Conservation (phyloP, 192 early-diverging fungal genomes). For the Coemansia sp. region DNA sequence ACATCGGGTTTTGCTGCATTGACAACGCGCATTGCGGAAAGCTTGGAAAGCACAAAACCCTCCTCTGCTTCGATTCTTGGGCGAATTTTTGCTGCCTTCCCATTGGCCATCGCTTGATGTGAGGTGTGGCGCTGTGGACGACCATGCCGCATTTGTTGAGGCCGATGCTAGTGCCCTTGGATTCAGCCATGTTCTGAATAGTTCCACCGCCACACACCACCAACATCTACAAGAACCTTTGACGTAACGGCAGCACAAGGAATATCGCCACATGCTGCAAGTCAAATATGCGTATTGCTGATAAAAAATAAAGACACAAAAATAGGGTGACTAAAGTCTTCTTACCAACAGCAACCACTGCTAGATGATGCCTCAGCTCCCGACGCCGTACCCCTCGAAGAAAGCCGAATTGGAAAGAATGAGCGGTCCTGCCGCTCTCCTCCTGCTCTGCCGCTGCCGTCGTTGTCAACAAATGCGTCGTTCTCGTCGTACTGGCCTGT, state of each 20-base stretch:
- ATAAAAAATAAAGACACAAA: conserved; percentile 3
- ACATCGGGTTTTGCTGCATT: background rate
- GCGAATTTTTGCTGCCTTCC: background rate
- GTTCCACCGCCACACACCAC: too few species aligned
- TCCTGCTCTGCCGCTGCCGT: conserved; percentile 14
- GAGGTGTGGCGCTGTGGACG: too few species aligned
- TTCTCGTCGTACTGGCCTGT: conserved; percentile 18
- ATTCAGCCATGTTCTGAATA: too few species aligned
- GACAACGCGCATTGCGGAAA: background rate
- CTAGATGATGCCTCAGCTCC: background rate
- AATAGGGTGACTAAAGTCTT: background rate
- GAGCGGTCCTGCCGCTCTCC: conserved; percentile 25
- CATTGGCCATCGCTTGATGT: too few species aligned
- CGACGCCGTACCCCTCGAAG: conserved; percentile 12
- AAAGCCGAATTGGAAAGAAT: conserved; percentile 29
- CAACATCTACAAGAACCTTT: too few species aligned
- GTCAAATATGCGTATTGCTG: background rate
- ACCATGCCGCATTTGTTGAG: too few species aligned
- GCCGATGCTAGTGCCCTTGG: too few species aligned
- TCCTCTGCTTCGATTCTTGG: background rate
- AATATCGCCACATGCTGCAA: too few species aligned
- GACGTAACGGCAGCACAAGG: too few species aligned
- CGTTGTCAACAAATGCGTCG: conserved; percentile 17
- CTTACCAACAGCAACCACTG: conserved; percentile 33
- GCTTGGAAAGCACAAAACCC: too few species aligned